These are phyloP conservation scores for Penicillium coffeae DNA, from an alignment of 495 filamentous ascomycete species.

Conservation along the genomic window DNA sequence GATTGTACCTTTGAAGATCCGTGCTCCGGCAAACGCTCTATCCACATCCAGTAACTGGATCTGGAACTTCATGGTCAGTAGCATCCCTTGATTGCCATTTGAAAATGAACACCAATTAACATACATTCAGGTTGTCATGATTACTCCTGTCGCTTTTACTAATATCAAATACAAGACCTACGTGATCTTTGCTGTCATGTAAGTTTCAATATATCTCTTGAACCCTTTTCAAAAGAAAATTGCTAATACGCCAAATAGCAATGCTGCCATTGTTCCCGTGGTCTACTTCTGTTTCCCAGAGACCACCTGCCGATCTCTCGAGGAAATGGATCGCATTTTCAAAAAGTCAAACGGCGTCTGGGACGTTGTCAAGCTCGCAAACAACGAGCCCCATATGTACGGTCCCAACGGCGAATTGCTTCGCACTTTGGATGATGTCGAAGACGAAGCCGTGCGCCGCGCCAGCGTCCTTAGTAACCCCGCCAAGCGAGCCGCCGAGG, in stretches of 20 bases:
- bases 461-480: conserved; percentile 25
- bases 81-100: neutral
- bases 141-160: conserved; percentile 59
- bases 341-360: conserved; percentile 54
- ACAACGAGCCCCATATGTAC: conserved; percentile 61
- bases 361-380: conserved; percentile 56
- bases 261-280: conserved; percentile 64
- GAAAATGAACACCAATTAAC: too few species aligned
- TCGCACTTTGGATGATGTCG: conserved; percentile 31
- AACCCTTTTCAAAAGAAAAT: neutral
- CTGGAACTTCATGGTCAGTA: conserved; percentile 47
- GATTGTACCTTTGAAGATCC: conserved; percentile 62
- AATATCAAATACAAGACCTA: conserved; percentile 63
- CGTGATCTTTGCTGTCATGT: conserved; percentile 64
- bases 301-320: conserved; percentile 66
- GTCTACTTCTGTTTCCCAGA: conserved; percentile 77
- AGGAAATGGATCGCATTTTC: conserved; percentile 78
- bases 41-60: conserved; percentile 64
- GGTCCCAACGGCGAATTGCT: conserved; percentile 66
- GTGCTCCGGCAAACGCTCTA: conserved; percentile 63
- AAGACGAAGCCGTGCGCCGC: conserved; percentile 35
- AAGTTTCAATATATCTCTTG: neutral
- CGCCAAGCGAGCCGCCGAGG: conserved; percentile 4
- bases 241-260: conserved; percentile 36
- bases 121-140: conserved; percentile 48